Evolutionary conservation across 345 rosid genomes (phyloP).

Genomic region (Diplotaxis tenuifolia): DNA sequence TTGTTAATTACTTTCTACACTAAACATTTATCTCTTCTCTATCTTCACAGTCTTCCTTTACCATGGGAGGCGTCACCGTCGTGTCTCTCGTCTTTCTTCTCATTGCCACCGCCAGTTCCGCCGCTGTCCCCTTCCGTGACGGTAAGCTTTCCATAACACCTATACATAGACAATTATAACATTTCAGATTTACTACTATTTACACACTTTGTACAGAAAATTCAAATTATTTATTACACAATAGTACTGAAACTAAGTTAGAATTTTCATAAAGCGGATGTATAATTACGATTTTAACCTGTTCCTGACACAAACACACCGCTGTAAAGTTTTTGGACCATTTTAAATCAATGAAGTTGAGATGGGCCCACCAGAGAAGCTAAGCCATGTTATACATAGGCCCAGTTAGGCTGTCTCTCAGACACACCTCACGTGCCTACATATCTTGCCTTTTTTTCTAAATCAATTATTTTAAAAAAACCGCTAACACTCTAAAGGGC

Average conservation of each 20-base stretch:
- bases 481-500: neutral
- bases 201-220: too few relatives aligned
- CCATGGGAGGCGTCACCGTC: constrained; percentile 30
- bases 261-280: neutral
- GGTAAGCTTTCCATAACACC: constrained; percentile 8
- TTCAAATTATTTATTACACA: neutral
- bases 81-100: constrained; percentile 29
- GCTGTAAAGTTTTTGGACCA: constrained; percentile 26
- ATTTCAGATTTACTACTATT: neutral
- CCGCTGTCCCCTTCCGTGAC: constrained; percentile 29
- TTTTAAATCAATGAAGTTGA: constrained; percentile 18
- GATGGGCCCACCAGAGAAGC: constrained; percentile 20
- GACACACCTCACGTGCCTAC: constrained; percentile 32
- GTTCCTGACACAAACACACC: constrained; percentile 17
- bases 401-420: constrained; percentile 33
- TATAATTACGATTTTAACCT: neutral
- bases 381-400: constrained; percentile 16
- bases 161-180: neutral
- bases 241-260: constrained; percentile 1
- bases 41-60: neutral
- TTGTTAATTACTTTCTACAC: constrained; percentile 7
- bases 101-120: constrained; percentile 23
- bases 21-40: neutral
- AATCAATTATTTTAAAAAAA: neutral
- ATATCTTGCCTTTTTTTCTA: neutral